Percentiles rank a stretch among this genome's conserved stretches.
These are phyloP conservation scores for Plectosphaerella plurivora DNA, from an alignment of 2,329 filamentous ascomycete species.

Conservation along the genomic window DNA sequence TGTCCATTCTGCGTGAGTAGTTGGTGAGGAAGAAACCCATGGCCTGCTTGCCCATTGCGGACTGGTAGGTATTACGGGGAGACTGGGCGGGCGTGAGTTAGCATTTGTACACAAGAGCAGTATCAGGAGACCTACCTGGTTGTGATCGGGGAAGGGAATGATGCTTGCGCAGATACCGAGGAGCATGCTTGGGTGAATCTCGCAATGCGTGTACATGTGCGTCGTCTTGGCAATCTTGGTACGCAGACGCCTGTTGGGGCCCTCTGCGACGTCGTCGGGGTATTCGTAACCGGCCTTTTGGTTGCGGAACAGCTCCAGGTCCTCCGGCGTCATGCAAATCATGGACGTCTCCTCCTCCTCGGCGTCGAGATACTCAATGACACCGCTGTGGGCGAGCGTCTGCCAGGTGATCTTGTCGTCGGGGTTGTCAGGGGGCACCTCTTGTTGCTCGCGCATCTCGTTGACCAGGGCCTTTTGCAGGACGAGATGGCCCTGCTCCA, in stretches of 20 bases:
- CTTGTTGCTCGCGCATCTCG: conserved; percentile 68
- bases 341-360: conserved; percentile 98
- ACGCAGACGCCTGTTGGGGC: conserved; percentile 82
- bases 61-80: conserved; percentile 97
- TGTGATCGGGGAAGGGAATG: conserved; percentile 99
- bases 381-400: conserved; percentile 75
- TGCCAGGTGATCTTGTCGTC: conserved; percentile 77
- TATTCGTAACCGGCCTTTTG: conserved; percentile 62
- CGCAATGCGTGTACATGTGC: conserved; percentile 94
- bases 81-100: conserved; percentile 54
- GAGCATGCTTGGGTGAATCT: conserved; percentile 99
- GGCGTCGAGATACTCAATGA: conserved; percentile 93
- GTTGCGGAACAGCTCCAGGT: conserved; percentile 73
- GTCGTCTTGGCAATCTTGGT: conserved; percentile 82
- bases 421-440: conserved; percentile 57
- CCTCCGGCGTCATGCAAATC: conserved; percentile 98
- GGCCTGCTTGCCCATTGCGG: conserved; percentile 99
- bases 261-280: conserved; percentile 56
- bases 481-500: conserved; percentile 71
- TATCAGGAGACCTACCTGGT: conserved; percentile 56
- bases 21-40: conserved; percentile 99
- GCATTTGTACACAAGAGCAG: conserved; percentile 9
- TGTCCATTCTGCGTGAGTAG: conserved; percentile 96
- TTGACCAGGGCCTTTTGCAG: conserved; percentile 80
- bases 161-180: conserved; percentile 97